Percentiles rank a stretch among this genome's conserved stretches.
These are phyloP conservation scores for Colletotrichum limetticola DNA, from an alignment of 2,329 filamentous ascomycete species.

Conservation along the genomic window DNA sequence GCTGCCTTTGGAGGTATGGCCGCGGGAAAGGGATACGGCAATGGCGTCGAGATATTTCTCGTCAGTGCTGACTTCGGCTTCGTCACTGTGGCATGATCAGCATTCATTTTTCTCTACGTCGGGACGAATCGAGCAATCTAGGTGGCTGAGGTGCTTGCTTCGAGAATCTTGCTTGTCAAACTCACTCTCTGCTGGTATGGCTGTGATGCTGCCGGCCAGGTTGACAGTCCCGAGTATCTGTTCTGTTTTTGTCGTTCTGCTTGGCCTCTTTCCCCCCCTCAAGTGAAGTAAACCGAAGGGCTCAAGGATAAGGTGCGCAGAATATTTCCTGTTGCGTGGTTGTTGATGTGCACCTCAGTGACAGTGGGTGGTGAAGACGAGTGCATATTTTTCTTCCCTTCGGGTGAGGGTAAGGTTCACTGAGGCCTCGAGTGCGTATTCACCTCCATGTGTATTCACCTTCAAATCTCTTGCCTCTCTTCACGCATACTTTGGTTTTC, in stretches of 20 bases:
- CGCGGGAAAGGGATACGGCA: slow-evolving; percentile 41
- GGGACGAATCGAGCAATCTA: neutral
- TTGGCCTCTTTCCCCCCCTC: neutral
- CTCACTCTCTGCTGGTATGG: neutral
- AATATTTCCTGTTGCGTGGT: neutral
- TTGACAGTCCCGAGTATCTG: neutral
- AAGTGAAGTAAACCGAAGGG: neutral
- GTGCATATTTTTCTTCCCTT: neutral
- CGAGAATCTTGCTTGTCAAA: neutral
- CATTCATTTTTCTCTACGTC: neutral
- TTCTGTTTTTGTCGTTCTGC: neutral
- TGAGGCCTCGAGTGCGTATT: neutral
- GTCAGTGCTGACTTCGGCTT: slow-evolving; percentile 40
- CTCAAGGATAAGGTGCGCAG: too few relatives aligned
- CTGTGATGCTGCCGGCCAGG: neutral
- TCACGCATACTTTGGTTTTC: neutral
- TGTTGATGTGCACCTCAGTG: neutral
- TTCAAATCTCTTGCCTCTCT: neutral
- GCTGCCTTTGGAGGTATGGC: slow-evolving; percentile 34
- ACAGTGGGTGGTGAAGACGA: neutral
- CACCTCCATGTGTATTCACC: neutral
- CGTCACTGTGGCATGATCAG: slow-evolving; percentile 6
- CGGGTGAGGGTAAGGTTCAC: neutral
- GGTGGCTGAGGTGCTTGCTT: neutral
- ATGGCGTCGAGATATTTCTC: slow-evolving; percentile 53